Evolutionary conservation across 2,329 filamentous ascomycete species (phyloP).

Genomic region (Pyricularia sp.): DNA sequence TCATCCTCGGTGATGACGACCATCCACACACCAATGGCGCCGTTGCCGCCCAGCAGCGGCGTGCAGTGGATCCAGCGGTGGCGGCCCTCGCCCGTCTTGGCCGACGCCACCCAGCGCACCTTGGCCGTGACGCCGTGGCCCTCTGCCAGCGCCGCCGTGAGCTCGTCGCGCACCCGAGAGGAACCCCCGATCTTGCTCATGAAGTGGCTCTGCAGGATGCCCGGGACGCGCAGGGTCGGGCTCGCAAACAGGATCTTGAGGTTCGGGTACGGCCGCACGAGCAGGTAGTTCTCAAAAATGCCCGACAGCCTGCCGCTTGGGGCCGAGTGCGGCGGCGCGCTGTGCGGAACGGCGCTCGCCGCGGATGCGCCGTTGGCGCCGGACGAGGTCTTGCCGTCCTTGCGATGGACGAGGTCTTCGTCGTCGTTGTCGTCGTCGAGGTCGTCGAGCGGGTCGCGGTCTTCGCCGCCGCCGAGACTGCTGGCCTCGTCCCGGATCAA

Average conservation of each 20-base stretch:
- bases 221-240: conserved; percentile 51
- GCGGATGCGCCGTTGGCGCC: background rate
- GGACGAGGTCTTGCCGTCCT: background rate
- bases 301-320: conserved; percentile 19
- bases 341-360: background rate
- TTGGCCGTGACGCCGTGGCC: conserved; percentile 63
- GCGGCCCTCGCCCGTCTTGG: conserved; percentile 40
- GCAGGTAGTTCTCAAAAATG: conserved; percentile 46
- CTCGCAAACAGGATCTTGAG: conserved; percentile 57
- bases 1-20: conserved; percentile 60
- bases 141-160: conserved; percentile 47
- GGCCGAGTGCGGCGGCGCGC: background rate
- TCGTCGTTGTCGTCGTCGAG: background rate
- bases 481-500: conserved; percentile 25
- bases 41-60: conserved; percentile 53
- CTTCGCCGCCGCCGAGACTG: conserved; percentile 6
- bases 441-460: conserved; percentile 1
- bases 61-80: conserved; percentile 68
- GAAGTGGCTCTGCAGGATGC: conserved; percentile 50
- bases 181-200: conserved; percentile 40
- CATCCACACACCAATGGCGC: conserved; percentile 66
- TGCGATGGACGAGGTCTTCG: too few relatives aligned
- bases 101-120: conserved; percentile 50
- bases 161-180: conserved; percentile 30
- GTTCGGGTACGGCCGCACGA: conserved; percentile 51